Conservation (phyloP, 345 rosid species). For the Clarkia xantiana region DNA sequence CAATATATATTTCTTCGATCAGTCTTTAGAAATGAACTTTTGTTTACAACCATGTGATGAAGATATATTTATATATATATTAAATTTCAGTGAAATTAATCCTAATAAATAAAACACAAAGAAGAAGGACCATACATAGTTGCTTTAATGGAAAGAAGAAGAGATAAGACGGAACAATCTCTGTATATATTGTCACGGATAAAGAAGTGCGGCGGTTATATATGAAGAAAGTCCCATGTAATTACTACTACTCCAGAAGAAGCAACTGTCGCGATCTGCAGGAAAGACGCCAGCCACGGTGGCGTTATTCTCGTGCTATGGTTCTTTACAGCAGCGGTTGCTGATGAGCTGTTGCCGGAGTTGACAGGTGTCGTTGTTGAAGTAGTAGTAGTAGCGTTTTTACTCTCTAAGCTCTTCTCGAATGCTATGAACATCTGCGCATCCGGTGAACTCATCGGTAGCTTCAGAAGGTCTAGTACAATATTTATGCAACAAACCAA, state of each 20-base stretch:
- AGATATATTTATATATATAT: not conserved
- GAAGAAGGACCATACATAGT: no score
- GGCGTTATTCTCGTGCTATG: not conserved
- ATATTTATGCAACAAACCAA: no score
- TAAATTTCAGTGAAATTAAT: not conserved
- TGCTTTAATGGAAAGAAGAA: no score
- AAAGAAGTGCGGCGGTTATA: not conserved
- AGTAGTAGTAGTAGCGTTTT: not conserved
- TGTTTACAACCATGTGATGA: conserved; percentile 1
- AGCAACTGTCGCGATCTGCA: not conserved
- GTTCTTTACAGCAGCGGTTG: not conserved
- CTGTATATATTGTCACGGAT: no score
- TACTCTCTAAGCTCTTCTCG: conserved; percentile 25
- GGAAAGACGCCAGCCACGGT: not conserved
- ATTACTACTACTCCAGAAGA: not conserved
- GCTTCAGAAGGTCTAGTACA: conserved; percentile 42
- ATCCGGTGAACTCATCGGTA: conserved; percentile 46
- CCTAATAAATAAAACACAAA: no score
- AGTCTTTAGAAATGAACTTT: no score
- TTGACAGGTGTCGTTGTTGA: not conserved
- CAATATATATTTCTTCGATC: no score
- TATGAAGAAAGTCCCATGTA: not conserved
- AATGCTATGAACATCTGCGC: conserved; percentile 51
- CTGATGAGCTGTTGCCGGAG: no score
- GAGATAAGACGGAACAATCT: no score